Conservation (phyloP, 2,329 filamentous ascomycete genomes). For the Decorospora gaudefroyi region DNA sequence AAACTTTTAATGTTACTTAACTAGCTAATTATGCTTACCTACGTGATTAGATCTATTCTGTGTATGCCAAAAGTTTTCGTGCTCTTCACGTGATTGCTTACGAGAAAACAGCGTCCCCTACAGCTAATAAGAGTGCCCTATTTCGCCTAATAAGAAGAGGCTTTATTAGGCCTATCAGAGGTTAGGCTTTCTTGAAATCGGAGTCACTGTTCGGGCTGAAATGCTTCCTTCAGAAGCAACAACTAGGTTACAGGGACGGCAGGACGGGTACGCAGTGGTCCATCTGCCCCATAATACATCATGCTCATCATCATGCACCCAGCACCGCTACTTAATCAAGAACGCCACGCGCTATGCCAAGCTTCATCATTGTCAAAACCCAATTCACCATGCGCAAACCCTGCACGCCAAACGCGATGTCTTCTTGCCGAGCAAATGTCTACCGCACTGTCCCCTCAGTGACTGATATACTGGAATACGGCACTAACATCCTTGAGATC, state of each 20-base stretch:
- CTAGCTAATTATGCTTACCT: too few species aligned
- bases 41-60: too few species aligned
- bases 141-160: too few species aligned
- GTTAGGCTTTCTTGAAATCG: too few species aligned
- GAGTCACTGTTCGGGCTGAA: too few species aligned
- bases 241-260: not conserved
- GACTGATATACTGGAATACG: conserved; percentile 98
- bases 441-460: conserved; percentile 54
- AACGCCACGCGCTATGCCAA: not conserved
- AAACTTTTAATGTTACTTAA: too few species aligned
- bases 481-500: conserved; percentile 73
- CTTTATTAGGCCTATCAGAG: too few species aligned
- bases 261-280: not conserved
- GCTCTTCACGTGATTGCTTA: too few species aligned
- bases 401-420: not conserved
- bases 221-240: too few species aligned
- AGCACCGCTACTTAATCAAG: not conserved
- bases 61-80: too few species aligned
- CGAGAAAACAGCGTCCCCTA: too few species aligned
- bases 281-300: not conserved
- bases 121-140: too few species aligned
- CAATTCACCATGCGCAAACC: conserved; percentile 4
- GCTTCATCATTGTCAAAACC: conserved; percentile 2
- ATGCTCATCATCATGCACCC: conserved; percentile 1
- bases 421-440: not conserved